Percentiles rank a stretch among this genome's conserved stretches.
phyloP scores from a whole-genome alignment of 495 filamentous ascomycete species.

The Trichoderma gamsii region DNA sequence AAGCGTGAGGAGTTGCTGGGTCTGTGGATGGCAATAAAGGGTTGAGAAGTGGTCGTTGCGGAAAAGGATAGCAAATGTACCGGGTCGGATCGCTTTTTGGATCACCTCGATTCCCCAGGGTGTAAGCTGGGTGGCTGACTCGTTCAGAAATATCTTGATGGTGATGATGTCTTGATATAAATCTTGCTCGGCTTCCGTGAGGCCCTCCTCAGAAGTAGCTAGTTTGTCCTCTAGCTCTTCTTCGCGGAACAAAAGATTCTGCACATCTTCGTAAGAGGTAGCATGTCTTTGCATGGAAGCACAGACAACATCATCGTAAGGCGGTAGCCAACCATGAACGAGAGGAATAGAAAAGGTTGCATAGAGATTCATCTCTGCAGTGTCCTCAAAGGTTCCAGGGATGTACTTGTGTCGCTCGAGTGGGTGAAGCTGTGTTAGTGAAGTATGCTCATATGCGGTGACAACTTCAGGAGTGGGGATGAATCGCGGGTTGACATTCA shows the following conservation, averaged over 20 bases:
- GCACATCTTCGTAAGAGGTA: slow-evolving; percentile 80
- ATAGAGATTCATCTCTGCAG: slow-evolving; percentile 79
- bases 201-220: slow-evolving; percentile 37
- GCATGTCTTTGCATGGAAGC: slow-evolving; percentile 64
- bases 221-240: slow-evolving; percentile 83
- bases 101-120: slow-evolving; percentile 71
- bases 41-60: slow-evolving; percentile 96
- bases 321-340: slow-evolving; percentile 89
- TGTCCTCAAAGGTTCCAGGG: slow-evolving; percentile 73
- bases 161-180: slow-evolving; percentile 71
- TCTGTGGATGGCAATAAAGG: slow-evolving; percentile 72
- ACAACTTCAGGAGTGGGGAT: slow-evolving; percentile 42
- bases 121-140: slow-evolving; percentile 81
- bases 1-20: slow-evolving; percentile 63
- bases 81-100: slow-evolving; percentile 55
- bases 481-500: slow-evolving; percentile 96
- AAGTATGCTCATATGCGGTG: slow-evolving; percentile 38
- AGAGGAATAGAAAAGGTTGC: slow-evolving; percentile 79
- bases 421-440: slow-evolving; percentile 35
- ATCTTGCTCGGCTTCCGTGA: slow-evolving; percentile 60
- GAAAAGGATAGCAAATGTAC: slow-evolving; percentile 81
- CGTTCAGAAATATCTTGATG: slow-evolving; percentile 73
- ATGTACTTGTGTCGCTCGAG: slow-evolving; percentile 41
- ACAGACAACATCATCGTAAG: slow-evolving; percentile 54
- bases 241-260: slow-evolving; percentile 78